phyloP scores from a whole-genome alignment of 2,329 filamentous ascomycete genomes.

The Colletotrichum endophyticum region DNA sequence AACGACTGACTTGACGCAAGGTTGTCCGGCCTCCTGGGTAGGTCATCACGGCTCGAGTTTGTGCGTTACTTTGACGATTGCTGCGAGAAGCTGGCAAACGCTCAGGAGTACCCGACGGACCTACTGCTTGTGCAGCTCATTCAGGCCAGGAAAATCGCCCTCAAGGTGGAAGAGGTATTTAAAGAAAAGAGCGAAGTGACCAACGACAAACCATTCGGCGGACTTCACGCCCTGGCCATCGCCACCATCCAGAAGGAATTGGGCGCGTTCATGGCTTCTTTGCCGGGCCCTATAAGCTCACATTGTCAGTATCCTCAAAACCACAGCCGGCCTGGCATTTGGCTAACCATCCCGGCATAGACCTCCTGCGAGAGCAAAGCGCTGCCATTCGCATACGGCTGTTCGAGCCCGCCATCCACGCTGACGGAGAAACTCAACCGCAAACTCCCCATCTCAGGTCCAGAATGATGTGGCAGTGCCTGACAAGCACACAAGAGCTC shows the following conservation, averaged over 20 bases:
- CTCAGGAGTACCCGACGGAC: background rate
- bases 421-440: fast-evolving
- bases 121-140: background rate
- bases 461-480: background rate
- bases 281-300: too few relatives aligned
- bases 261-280: background rate
- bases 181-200: fast-evolving
- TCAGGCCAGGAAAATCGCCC: fast-evolving
- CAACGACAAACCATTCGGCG: background rate
- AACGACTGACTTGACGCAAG: too few relatives aligned
- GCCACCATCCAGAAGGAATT: background rate
- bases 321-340: too few relatives aligned
- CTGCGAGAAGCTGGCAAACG: background rate
- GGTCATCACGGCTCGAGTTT: background rate
- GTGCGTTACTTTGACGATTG: background rate
- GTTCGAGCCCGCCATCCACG: background rate
- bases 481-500: background rate
- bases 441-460: background rate
- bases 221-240: background rate
- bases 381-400: background rate
- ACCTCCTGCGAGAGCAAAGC: background rate
- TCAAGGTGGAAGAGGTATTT: fast-evolving
- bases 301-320: too few relatives aligned
- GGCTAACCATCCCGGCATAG: too few relatives aligned
- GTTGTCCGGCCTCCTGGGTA: background rate